Conservation (phyloP, 1,139 yeast genomes). For the Debaryomyces sp. region DNA sequence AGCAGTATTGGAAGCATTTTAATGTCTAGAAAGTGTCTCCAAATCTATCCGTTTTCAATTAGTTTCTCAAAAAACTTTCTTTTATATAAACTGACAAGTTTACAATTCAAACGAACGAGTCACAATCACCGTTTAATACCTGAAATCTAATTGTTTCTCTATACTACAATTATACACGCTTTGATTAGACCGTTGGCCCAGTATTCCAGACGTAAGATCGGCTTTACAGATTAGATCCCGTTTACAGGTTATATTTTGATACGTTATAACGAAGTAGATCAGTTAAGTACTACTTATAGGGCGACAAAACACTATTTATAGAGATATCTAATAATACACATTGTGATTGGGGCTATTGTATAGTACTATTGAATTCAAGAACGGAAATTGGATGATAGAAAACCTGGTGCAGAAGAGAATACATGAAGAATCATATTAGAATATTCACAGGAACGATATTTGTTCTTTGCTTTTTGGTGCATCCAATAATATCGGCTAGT, state of each 20-base stretch:
- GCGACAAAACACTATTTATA: not conserved
- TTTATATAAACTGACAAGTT: not conserved
- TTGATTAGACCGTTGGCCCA: constrained; percentile 1
- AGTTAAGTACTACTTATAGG: not conserved
- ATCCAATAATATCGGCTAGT: not conserved
- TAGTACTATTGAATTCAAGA: not conserved
- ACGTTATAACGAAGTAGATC: not conserved
- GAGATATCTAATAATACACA: not conserved
- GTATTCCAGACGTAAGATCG: not conserved
- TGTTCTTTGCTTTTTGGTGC: not conserved
- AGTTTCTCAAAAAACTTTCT: not conserved
- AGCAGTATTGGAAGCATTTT: constrained; percentile 4
- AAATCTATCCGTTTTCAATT: not conserved
- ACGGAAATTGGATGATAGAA: not conserved
- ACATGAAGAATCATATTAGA: not conserved
- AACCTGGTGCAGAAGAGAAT: not conserved
- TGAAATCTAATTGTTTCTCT: not conserved
- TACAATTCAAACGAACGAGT: not conserved
- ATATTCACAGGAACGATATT: not conserved
- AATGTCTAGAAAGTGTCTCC: not conserved
- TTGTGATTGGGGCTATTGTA: not conserved
- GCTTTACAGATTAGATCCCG: not conserved
- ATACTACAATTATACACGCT: not conserved
- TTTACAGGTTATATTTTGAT: not conserved
- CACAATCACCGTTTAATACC: not conserved